phyloP scores from a whole-genome alignment of 768 basidiomycete genomes.

The Lentinula aciculospora region DNA sequence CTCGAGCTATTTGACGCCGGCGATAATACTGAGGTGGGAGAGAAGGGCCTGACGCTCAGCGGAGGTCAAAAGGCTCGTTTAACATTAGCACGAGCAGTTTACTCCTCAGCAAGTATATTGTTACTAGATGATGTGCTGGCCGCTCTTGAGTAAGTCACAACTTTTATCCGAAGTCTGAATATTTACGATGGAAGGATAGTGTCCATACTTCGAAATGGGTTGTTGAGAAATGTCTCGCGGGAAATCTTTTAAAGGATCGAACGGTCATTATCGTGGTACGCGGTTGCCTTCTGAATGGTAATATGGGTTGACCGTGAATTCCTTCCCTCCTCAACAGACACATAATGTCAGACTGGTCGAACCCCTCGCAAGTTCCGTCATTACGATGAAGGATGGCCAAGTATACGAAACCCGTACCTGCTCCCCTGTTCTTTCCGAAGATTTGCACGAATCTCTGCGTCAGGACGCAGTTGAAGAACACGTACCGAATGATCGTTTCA shows the following conservation, averaged over 20 bases:
- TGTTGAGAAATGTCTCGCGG: conserved; percentile 42
- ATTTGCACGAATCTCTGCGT: conserved; percentile 9
- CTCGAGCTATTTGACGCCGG: conserved; percentile 64
- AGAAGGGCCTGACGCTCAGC: conserved; percentile 58
- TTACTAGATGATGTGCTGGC: conserved; percentile 71
- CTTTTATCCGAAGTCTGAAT: neutral
- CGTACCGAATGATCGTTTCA: neutral
- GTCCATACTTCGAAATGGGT: conserved; percentile 48
- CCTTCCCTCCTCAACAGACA: conserved; percentile 17
- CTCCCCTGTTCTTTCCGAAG: neutral
- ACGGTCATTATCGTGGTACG: conserved; percentile 49
- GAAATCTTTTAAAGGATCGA: conserved; percentile 39
- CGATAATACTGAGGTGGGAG: conserved; percentile 40
- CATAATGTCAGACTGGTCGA: conserved; percentile 25
- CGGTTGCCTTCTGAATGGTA: neutral
- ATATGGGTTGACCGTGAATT: neutral
- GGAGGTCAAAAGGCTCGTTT: conserved; percentile 39
- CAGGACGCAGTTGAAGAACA: neutral
- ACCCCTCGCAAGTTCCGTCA: conserved; percentile 22
- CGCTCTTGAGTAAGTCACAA: conserved; percentile 45
- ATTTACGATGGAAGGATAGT: neutral
- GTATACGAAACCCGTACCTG: conserved; percentile 19
- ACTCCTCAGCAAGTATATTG: conserved; percentile 48
- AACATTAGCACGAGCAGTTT: conserved; percentile 39
- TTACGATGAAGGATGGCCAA: conserved; percentile 35